Conservation (phyloP, 176 grass and related monocot genomes). For the Oryza officinalis region DNA sequence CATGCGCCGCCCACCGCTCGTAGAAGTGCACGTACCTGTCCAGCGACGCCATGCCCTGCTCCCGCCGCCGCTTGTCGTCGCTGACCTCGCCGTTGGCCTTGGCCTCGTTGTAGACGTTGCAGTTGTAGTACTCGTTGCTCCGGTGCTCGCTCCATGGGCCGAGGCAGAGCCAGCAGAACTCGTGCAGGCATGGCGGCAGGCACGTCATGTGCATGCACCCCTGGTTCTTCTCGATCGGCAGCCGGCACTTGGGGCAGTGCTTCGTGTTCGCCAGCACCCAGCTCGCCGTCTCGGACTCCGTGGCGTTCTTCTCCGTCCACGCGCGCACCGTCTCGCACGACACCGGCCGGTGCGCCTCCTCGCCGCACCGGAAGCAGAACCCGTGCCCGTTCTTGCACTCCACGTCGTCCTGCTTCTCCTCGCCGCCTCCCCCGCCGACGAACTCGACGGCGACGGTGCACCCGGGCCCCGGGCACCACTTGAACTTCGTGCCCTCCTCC, state of each 20-base stretch:
- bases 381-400: constrained; percentile 26
- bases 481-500: constrained; percentile 42
- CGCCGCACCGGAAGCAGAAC: constrained; percentile 47
- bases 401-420: constrained; percentile 29
- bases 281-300: constrained; percentile 19
- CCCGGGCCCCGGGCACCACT: constrained; percentile 48
- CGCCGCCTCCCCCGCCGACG: neutral
- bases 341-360: constrained; percentile 61
- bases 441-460: constrained; percentile 40
- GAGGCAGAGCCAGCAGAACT: constrained; percentile 74
- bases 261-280: constrained; percentile 56
- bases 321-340: constrained; percentile 24
- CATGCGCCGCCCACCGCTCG: constrained; percentile 43
- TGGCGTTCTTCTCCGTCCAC: constrained; percentile 30
- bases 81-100: constrained; percentile 19
- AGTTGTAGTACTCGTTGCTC: neutral
- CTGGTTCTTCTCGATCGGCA: constrained; percentile 59
- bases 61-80: constrained; percentile 1
- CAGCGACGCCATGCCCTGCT: constrained; percentile 28
- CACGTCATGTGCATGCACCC: constrained; percentile 70
- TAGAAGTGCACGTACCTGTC: constrained; percentile 41
- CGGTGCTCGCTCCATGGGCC: neutral
- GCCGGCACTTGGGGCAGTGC: constrained; percentile 50
- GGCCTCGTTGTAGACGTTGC: constrained; percentile 42
- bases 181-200: constrained; percentile 8